A percentile compares a stretch with the other conserved stretches of the same genome.
Evolutionary conservation across 2,329 filamentous ascomycete species (phyloP).

Genomic region (Didymella exigua): DNA sequence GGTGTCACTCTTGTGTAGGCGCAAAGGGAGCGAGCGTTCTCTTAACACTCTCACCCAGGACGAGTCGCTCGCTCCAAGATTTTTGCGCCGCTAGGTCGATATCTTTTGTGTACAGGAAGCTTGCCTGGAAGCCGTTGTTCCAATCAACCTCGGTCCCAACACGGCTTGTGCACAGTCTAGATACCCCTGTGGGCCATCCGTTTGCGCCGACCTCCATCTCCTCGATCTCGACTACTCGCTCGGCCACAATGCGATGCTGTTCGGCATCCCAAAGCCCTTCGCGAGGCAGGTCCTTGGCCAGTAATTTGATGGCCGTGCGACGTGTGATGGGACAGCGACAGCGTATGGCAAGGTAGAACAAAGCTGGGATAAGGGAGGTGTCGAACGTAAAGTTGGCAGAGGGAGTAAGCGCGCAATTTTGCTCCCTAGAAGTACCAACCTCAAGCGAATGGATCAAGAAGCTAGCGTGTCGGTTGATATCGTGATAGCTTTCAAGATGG

Average conservation of each 20-base stretch:
- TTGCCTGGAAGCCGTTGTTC: conserved; percentile 23
- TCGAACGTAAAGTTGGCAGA: conserved; percentile 24
- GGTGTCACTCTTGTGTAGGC: not conserved
- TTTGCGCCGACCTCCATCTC: conserved; percentile 25
- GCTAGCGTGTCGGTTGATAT: conserved; percentile 14
- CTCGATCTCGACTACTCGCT: conserved; percentile 31
- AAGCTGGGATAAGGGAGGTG: conserved; percentile 17
- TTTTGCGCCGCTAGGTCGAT: not conserved
- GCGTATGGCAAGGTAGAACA: conserved; percentile 18
- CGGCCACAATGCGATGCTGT: conserved; percentile 20
- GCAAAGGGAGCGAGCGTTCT: not conserved
- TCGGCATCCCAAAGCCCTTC: conserved; percentile 31
- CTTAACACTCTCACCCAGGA: not conserved
- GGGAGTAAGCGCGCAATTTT: not conserved
- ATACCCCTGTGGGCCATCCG: conserved; percentile 24
- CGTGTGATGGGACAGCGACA: conserved; percentile 27
- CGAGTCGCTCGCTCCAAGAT: conserved; percentile 6
- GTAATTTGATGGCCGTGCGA: conserved; percentile 23
- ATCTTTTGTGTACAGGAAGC: conserved; percentile 8
- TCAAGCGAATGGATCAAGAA: conserved; percentile 16
- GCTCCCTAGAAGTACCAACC: not conserved
- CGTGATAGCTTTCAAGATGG: conserved; percentile 17
- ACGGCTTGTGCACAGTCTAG: conserved; percentile 22
- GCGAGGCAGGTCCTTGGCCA: conserved; percentile 20
- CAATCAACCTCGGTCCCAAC: conserved; percentile 27